phyloP scores from a whole-genome alignment of 257 asterid genomes.

The Solanum virginianum region DNA sequence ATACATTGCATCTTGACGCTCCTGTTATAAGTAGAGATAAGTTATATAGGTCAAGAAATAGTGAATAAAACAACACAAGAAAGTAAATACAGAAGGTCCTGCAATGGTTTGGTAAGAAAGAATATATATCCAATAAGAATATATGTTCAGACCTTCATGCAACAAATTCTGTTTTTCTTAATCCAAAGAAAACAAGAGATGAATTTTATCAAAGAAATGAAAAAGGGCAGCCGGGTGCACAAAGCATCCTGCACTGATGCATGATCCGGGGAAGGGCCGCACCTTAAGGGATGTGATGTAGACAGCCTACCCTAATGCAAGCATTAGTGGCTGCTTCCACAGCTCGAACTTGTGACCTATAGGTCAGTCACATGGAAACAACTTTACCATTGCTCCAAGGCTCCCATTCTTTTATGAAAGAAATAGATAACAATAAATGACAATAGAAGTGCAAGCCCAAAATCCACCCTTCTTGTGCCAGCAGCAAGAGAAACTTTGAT shows the following conservation, averaged over 20 bases:
- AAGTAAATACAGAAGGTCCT: background rate
- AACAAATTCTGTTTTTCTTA: background rate
- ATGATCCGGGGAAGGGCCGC: background rate
- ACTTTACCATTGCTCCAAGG: background rate
- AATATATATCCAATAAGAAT: background rate
- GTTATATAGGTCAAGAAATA: background rate
- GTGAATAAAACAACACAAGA: background rate
- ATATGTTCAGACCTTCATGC: background rate
- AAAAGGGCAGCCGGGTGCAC: background rate
- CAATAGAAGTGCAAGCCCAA: background rate
- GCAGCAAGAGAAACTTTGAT: background rate
- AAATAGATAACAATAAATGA: background rate
- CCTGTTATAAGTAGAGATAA: slow-evolving; percentile 28
- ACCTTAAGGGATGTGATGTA: background rate
- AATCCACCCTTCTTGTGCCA: background rate
- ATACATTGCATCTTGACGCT: slow-evolving; percentile 99
- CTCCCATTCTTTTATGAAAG: background rate
- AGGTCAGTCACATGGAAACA: background rate
- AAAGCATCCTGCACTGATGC: background rate
- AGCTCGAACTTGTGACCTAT: background rate
- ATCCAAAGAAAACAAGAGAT: background rate
- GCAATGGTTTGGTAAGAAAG: background rate
- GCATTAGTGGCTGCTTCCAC: background rate
- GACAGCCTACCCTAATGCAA: background rate
- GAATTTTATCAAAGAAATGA: background rate